phyloP scores from a whole-genome alignment of 225 moss, liverwort and hornwort genomes.

The Asterella californica region DNA sequence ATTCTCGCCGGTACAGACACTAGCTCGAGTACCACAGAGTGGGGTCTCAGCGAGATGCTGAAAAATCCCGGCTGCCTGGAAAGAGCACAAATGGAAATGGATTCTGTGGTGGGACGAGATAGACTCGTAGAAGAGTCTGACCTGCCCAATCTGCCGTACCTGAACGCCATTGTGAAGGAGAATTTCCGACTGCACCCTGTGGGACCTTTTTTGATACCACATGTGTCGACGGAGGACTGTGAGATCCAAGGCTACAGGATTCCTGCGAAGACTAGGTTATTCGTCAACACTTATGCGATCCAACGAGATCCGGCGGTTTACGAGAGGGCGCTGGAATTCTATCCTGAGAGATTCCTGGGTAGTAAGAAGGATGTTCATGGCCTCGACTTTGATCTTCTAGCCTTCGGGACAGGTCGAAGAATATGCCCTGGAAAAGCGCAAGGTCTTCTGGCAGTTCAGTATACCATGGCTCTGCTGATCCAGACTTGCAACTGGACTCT shows the following conservation, averaged over 20 bases:
- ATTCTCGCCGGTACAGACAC: slow-evolving; percentile 29
- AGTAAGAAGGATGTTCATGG: slow-evolving; percentile 13
- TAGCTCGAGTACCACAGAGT: slow-evolving; percentile 18
- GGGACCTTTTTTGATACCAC: slow-evolving; percentile 46
- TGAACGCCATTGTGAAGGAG: slow-evolving; percentile 15
- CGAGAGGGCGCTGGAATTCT: slow-evolving; percentile 26
- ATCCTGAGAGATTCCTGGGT: slow-evolving; percentile 32
- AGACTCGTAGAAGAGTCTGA: slow-evolving; percentile 37
- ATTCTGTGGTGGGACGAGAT: slow-evolving; percentile 20
- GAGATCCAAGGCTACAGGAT: slow-evolving; percentile 30
- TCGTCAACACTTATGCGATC: slow-evolving; percentile 26
- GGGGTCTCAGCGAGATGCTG: slow-evolving; percentile 42
- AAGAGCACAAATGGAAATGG: slow-evolving; percentile 35
- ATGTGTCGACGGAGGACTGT: background rate
- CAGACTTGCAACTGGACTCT: slow-evolving; percentile 29
- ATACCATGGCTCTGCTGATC: slow-evolving; percentile 27
- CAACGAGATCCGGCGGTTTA: slow-evolving; percentile 27
- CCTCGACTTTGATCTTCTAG: slow-evolving; percentile 20
- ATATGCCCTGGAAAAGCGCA: slow-evolving; percentile 23
- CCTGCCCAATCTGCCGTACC: slow-evolving; percentile 28
- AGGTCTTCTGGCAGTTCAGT: background rate
- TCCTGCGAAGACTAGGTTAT: slow-evolving; percentile 16
- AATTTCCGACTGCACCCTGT: slow-evolving; percentile 44
- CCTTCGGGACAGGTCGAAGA: slow-evolving; percentile 30
- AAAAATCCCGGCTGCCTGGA: slow-evolving; percentile 12